phyloP scores from a whole-genome alignment of 1,284 basidiomycete genomes.

The Ustilago cynodontis region DNA sequence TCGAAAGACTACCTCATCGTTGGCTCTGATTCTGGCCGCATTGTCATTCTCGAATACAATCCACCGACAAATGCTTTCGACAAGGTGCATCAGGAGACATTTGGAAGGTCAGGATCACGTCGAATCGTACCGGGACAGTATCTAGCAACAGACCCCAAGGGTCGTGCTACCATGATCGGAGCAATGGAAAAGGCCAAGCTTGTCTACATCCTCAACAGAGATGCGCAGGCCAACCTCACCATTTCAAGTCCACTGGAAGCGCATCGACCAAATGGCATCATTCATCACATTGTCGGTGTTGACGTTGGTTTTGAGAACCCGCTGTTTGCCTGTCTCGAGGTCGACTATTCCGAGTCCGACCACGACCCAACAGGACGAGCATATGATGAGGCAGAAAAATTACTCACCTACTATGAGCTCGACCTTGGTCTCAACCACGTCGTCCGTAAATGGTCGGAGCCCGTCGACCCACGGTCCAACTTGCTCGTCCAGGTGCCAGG shows the following conservation, averaged over 20 bases:
- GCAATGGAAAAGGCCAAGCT: constrained; percentile 68
- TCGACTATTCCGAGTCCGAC: constrained; percentile 68
- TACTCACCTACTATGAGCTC: constrained; percentile 69
- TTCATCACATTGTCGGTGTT: constrained; percentile 66
- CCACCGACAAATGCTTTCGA: constrained; percentile 56
- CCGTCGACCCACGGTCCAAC: constrained; percentile 62
- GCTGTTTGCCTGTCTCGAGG: constrained; percentile 67
- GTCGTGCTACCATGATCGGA: constrained; percentile 67
- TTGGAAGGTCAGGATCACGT: constrained; percentile 66
- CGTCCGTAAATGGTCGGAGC: constrained; percentile 67
- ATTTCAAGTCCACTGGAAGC: constrained; percentile 69
- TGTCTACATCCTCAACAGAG: constrained; percentile 68
- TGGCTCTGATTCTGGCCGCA: constrained; percentile 67
- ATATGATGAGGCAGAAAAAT: constrained; percentile 56
- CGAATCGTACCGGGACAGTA: constrained; percentile 68
- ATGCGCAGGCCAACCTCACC: constrained; percentile 68
- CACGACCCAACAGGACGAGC: constrained; percentile 65
- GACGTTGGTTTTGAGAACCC: constrained; percentile 70
- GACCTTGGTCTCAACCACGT: constrained; percentile 70
- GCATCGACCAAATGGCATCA: constrained; percentile 62
- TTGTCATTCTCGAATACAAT: constrained; percentile 67
- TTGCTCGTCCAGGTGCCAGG: constrained; percentile 67
- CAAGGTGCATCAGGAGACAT: constrained; percentile 67
- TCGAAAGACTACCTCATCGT: constrained; percentile 67
- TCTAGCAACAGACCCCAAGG: constrained; percentile 68